A percentile compares a stretch with the other conserved stretches of the same genome.
Conservation (phyloP, 805 yeast species). For the Saturnispora mendoncae region DNA sequence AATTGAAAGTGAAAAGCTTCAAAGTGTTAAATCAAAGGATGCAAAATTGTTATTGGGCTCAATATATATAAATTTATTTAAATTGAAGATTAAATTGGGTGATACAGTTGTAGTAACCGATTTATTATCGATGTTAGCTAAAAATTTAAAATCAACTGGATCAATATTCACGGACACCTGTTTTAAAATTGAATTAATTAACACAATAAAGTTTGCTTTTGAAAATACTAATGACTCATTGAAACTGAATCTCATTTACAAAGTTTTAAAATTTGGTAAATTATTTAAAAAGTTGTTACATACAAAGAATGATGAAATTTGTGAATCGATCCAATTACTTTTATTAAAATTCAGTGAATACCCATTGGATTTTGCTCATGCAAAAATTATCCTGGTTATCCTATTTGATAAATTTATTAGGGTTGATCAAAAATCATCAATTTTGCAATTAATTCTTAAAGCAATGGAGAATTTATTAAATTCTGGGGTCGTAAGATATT, state of each 20-base stretch:
- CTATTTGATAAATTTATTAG: constrained; percentile 6
- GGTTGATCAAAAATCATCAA: neutral
- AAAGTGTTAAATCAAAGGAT: neutral
- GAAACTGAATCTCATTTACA: neutral
- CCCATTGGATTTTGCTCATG: neutral
- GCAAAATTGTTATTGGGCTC: constrained; percentile 2
- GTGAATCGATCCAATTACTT: neutral
- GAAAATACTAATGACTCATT: neutral
- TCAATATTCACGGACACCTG: constrained; percentile 4
- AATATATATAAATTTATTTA: neutral
- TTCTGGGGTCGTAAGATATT: constrained; percentile 8
- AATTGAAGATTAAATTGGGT: neutral
- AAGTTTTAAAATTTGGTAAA: constrained; percentile 3
- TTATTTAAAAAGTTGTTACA: constrained; percentile 11
- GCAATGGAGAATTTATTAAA: neutral
- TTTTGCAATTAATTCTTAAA: neutral
- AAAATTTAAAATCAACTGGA: neutral
- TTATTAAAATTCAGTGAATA: neutral
- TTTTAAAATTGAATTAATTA: constrained; percentile 1
- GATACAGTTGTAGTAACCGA: neutral
- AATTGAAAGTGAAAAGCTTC: neutral
- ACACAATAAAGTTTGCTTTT: neutral
- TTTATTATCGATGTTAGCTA: neutral
- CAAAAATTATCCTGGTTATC: constrained; percentile 7
- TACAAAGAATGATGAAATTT: constrained; percentile 9